These are phyloP conservation scores for Podila epigama DNA, from an alignment of 192 early-diverging fungal species.

Conservation along the genomic window DNA sequence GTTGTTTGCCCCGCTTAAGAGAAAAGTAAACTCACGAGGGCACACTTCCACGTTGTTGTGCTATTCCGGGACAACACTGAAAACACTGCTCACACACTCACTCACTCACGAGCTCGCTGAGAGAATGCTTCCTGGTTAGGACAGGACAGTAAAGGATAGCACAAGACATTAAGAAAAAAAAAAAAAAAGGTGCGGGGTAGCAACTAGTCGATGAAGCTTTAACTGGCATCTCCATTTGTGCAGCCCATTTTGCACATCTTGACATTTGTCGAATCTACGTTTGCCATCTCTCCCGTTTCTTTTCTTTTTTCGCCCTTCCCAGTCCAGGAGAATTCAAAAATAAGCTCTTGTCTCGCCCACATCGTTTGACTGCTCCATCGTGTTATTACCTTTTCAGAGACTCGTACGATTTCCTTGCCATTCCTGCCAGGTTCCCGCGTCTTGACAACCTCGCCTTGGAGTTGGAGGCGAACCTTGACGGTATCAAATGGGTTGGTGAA, in stretches of 20 bases:
- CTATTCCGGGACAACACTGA: conserved; percentile 1
- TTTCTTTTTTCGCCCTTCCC: too few relatives aligned
- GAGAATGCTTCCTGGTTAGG: too few relatives aligned
- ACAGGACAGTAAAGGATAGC: too few relatives aligned
- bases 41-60: not conserved
- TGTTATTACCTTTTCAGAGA: conserved; percentile 48
- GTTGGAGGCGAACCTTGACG: conserved; percentile 75
- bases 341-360: too few relatives aligned
- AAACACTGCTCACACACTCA: not conserved
- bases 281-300: too few relatives aligned
- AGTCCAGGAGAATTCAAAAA: too few relatives aligned
- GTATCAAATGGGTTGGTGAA: conserved; percentile 85
- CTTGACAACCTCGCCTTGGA: conserved; percentile 67
- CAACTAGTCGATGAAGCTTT: too few relatives aligned
- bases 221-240: not conserved
- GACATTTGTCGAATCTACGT: too few relatives aligned
- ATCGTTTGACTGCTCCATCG: too few relatives aligned
- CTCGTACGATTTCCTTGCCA: conserved; percentile 47
- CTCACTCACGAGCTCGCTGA: too few relatives aligned
- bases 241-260: too few relatives aligned
- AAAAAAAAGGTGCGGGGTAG: not conserved
- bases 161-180: conserved; percentile 6
- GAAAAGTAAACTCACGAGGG: not conserved
- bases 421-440: conserved; percentile 43
- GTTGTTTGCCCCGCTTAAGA: too few relatives aligned